These are phyloP conservation scores for Pichia exigua DNA, from an alignment of 805 yeast genomes.

Conservation along the genomic window DNA sequence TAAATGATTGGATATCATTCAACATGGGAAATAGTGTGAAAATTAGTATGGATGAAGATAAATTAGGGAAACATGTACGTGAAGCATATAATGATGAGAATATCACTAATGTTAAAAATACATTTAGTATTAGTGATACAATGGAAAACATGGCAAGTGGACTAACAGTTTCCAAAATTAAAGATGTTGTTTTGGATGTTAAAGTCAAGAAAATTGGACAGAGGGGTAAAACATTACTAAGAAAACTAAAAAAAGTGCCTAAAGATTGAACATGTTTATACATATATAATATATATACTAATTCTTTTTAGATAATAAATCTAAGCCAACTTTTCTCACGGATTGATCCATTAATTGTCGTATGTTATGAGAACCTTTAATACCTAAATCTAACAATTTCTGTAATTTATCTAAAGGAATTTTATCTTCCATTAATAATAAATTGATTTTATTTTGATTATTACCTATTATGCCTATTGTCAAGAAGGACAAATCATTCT, in stretches of 20 bases:
- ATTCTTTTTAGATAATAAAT: slow-evolving; percentile 24
- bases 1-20: slow-evolving; percentile 28
- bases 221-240: slow-evolving; percentile 20
- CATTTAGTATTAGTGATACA: slow-evolving; percentile 5
- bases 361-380: slow-evolving; percentile 79
- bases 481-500: slow-evolving; percentile 68
- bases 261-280: neutral
- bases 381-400: slow-evolving; percentile 67
- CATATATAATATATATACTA: slow-evolving; percentile 3
- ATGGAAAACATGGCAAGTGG: slow-evolving; percentile 6
- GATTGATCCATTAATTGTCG: slow-evolving; percentile 81
- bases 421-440: slow-evolving; percentile 73
- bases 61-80: slow-evolving; percentile 45
- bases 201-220: slow-evolving; percentile 11
- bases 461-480: slow-evolving; percentile 83
- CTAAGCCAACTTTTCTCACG: slow-evolving; percentile 68
- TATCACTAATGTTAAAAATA: neutral
- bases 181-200: slow-evolving; percentile 2
- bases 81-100: slow-evolving; percentile 20
- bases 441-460: slow-evolving; percentile 59
- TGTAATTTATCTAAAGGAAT: slow-evolving; percentile 78
- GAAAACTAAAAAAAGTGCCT: slow-evolving; percentile 18
- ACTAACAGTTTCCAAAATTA: slow-evolving; percentile 1
- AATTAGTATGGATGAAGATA: slow-evolving; percentile 12
- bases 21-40: slow-evolving; percentile 6